phyloP scores from a whole-genome alignment of 306 rosid species.

The Senna tora region DNA sequence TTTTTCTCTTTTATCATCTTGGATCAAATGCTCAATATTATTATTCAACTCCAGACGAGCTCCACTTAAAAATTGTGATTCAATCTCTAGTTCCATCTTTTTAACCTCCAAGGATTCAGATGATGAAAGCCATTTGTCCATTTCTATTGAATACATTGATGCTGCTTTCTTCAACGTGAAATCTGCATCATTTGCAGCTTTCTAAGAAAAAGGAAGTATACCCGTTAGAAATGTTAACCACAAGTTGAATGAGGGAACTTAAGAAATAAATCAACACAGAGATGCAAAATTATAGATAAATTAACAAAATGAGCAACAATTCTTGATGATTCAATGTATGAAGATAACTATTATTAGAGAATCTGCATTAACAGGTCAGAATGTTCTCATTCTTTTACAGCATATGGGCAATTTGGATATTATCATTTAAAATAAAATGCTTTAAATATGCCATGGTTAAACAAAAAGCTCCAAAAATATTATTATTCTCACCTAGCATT shows the following conservation, averaged over 20 bases:
- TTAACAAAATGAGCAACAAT: slow-evolving; percentile 16
- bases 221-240: slow-evolving; percentile 29
- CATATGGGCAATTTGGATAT: neutral
- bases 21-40: slow-evolving; percentile 61
- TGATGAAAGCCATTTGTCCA: slow-evolving; percentile 60
- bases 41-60: slow-evolving; percentile 55
- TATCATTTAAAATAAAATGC: neutral
- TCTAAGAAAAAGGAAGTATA: slow-evolving; percentile 44
- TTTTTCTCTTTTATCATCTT: slow-evolving; percentile 67
- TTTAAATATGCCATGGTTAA: neutral
- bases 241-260: slow-evolving; percentile 26
- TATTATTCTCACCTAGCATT: neutral
- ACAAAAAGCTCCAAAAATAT: neutral
- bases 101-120: slow-evolving; percentile 71
- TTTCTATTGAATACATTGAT: slow-evolving; percentile 48
- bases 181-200: slow-evolving; percentile 64
- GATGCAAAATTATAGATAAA: slow-evolving; percentile 20
- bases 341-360: slow-evolving; percentile 14
- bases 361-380: slow-evolving; percentile 22
- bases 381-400: neutral
- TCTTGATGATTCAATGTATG: slow-evolving; percentile 2
- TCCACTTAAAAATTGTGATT: slow-evolving; percentile 62
- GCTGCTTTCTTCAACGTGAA: slow-evolving; percentile 54
- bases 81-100: slow-evolving; percentile 80
- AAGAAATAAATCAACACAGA: slow-evolving; percentile 24